Evolutionary conservation across 2,329 filamentous ascomycete genomes (phyloP).

Genomic region (Trichophyton rubrum): DNA sequence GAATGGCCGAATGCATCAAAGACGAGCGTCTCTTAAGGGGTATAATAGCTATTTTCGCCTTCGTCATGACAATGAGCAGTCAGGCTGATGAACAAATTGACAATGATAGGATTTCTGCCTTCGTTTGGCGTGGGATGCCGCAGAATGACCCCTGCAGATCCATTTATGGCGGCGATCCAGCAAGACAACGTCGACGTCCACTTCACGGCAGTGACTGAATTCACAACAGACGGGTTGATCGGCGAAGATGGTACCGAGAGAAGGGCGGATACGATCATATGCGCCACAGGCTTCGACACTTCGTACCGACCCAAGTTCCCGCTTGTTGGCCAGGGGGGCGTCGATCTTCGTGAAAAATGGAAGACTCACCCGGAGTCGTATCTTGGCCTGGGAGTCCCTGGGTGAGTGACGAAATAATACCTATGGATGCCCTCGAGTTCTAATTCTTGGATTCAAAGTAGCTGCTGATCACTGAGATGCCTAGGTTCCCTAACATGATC

Average conservation of each 20-base stretch:
- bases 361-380: conserved; percentile 11
- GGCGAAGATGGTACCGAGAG: conserved; percentile 13
- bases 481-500: conserved; percentile 24
- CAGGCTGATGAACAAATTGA: no score
- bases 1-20: conserved; percentile 41
- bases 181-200: conserved; percentile 26
- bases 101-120: conserved; percentile 13
- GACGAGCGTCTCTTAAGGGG: conserved; percentile 39
- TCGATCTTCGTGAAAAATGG: conserved; percentile 14
- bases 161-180: conserved; percentile 39
- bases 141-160: conserved; percentile 39
- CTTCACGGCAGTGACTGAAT: conserved; percentile 24
- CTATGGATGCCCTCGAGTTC: no score
- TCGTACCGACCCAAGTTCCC: conserved; percentile 19
- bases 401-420: conserved; percentile 8
- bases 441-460: neutral
- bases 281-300: conserved; percentile 25
- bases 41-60: neutral
- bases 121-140: conserved; percentile 31
- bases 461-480: conserved; percentile 2
- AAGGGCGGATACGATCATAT: conserved; percentile 21
- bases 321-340: conserved; percentile 17
- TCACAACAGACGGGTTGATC: conserved; percentile 21
- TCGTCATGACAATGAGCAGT: neutral
- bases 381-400: conserved; percentile 18